A percentile compares a stretch with the other conserved stretches of the same genome.
phyloP scores from a whole-genome alignment of 139 green algal genomes.

The Coelastrella sp. region DNA sequence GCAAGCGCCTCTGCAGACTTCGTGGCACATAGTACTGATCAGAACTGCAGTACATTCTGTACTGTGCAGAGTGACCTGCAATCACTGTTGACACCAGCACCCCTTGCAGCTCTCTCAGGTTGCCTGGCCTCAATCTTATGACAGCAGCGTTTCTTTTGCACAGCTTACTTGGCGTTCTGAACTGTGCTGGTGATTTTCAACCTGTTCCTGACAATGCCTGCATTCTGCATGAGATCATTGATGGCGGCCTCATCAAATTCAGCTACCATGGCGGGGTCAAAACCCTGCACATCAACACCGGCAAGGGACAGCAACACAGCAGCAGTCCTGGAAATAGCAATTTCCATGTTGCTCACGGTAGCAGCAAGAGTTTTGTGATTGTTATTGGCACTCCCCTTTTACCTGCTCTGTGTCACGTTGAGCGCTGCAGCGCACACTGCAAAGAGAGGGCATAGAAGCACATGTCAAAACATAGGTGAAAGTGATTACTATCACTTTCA shows the following conservation, averaged over 20 bases:
- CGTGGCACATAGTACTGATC: too few species aligned
- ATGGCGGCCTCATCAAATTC: not conserved
- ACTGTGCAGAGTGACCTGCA: too few species aligned
- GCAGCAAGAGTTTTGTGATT: too few species aligned
- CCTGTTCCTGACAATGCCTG: constrained; percentile 10
- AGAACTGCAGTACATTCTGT: too few species aligned
- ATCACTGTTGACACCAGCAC: not conserved
- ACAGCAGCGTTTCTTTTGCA: not conserved
- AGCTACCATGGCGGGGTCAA: constrained; percentile 24
- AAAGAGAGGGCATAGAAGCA: too few species aligned
- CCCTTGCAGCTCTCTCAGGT: not conserved
- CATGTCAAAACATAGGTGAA: too few species aligned
- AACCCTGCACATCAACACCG: not conserved
- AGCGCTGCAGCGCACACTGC: too few species aligned
- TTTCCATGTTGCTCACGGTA: not conserved
- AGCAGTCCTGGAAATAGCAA: not conserved
- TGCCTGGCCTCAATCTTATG: not conserved
- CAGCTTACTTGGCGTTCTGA: constrained; percentile 15
- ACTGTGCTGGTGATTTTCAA: constrained; percentile 4
- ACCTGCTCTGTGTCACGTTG: too few species aligned
- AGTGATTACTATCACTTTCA: too few species aligned
- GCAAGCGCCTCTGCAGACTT: not conserved
- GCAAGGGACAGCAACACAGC: not conserved
- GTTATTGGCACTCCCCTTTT: too few species aligned
- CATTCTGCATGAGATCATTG: not conserved